These are phyloP conservation scores for Plenodomus biglobosus DNA, from an alignment of 2,329 filamentous ascomycete genomes.

Conservation along the genomic window DNA sequence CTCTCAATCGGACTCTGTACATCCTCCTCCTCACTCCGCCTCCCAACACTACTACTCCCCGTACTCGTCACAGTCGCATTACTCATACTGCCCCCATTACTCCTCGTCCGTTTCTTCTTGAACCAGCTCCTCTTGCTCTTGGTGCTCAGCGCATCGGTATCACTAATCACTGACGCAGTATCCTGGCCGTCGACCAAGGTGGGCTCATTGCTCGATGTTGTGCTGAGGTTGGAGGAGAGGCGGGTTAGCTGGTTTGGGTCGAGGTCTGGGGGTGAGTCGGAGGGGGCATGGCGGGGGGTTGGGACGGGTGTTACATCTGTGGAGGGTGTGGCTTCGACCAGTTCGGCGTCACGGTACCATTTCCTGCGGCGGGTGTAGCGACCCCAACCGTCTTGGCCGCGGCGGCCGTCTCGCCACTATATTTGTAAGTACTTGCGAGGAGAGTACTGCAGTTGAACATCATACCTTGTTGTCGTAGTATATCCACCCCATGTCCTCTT, in stretches of 20 bases:
- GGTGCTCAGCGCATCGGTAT: slow-evolving; percentile 37
- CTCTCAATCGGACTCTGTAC: slow-evolving; percentile 54
- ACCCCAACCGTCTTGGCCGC: slow-evolving; percentile 87
- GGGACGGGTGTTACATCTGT: slow-evolving; percentile 50
- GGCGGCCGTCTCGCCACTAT: slow-evolving; percentile 85
- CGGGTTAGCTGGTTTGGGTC: slow-evolving; percentile 25
- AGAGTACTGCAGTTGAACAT: too few species aligned
- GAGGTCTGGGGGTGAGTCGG: slow-evolving; percentile 28
- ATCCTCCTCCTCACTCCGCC: slow-evolving; percentile 51
- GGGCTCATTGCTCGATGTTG: slow-evolving; percentile 25
- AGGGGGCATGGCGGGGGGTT: slow-evolving; percentile 40
- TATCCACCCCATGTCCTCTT: slow-evolving; percentile 76
- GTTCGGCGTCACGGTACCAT: slow-evolving; percentile 95
- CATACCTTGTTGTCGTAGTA: slow-evolving; percentile 95
- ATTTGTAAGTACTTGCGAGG: slow-evolving; percentile 10
- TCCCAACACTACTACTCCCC: slow-evolving; percentile 33
- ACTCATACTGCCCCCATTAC: slow-evolving; percentile 34
- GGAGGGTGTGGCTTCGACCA: slow-evolving; percentile 69
- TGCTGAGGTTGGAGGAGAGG: slow-evolving; percentile 28
- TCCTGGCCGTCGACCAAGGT: slow-evolving; percentile 31
- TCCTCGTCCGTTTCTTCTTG: slow-evolving; percentile 35
- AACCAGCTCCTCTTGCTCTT: slow-evolving; percentile 43
- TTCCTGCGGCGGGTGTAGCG: slow-evolving; percentile 90
- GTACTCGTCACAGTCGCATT: slow-evolving; percentile 34
- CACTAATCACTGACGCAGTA: slow-evolving; percentile 29